phyloP scores from a whole-genome alignment of 2,329 filamentous ascomycete species.

The Fusarium praegraminearum region DNA sequence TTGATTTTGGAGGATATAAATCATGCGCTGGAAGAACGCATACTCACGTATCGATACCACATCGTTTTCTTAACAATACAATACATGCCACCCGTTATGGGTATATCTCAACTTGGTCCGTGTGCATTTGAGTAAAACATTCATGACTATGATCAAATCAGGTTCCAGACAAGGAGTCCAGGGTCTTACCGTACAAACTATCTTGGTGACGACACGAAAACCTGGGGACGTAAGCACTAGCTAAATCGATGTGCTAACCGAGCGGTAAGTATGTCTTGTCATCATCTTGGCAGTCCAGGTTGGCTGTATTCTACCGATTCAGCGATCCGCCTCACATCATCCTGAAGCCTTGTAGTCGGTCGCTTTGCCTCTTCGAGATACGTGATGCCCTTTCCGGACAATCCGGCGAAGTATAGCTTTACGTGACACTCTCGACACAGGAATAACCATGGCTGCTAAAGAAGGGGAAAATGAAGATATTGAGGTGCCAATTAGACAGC shows the following conservation, averaged over 20 bases:
- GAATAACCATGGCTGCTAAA: conserved; percentile 19
- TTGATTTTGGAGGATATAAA: conserved; percentile 27
- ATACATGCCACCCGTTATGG: conserved; percentile 18
- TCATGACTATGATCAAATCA: not conserved
- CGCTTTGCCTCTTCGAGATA: not conserved
- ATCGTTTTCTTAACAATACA: conserved; percentile 39
- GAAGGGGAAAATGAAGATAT: conserved; percentile 6
- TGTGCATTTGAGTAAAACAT: too few species aligned
- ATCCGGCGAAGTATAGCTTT: not conserved
- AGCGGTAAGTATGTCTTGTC: not conserved
- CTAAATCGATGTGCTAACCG: not conserved
- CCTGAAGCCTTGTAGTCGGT: not conserved
- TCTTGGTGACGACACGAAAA: conserved; percentile 1
- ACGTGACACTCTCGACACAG: not conserved
- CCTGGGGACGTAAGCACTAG: conserved; percentile 20
- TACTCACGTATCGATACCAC: conserved; percentile 46
- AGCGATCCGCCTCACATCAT: not conserved
- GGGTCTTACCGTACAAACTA: not conserved
- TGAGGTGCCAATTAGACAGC: conserved; percentile 40
- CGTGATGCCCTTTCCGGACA: conserved; percentile 6
- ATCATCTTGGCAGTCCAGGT: conserved; percentile 5
- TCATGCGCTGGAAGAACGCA: conserved; percentile 43
- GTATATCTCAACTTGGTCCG: not conserved
- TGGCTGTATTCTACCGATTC: not conserved
- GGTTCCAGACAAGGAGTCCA: not conserved